These are phyloP conservation scores for Aspergillus asperescens DNA, from an alignment of 495 filamentous ascomycete genomes.

Conservation along the genomic window DNA sequence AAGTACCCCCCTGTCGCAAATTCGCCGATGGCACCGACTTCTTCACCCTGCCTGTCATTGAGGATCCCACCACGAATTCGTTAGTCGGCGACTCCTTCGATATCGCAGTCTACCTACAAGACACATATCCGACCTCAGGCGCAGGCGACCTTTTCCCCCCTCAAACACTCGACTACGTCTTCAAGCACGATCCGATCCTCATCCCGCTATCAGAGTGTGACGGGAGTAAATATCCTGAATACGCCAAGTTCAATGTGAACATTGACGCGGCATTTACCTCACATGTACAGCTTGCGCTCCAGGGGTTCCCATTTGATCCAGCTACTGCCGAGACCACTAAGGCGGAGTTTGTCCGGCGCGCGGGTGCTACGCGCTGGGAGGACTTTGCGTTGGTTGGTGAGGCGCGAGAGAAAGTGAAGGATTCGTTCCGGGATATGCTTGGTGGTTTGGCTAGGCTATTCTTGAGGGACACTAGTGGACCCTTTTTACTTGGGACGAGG, in stretches of 20 bases:
- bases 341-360: slow-evolving; percentile 43
- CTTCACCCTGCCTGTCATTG: slow-evolving; percentile 55
- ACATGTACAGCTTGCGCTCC: slow-evolving; percentile 29
- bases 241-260: slow-evolving; percentile 41
- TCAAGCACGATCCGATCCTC: slow-evolving; percentile 9
- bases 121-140: slow-evolving; percentile 39
- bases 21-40: slow-evolving; percentile 53
- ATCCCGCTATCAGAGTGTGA: slow-evolving; percentile 27
- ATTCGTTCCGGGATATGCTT: slow-evolving; percentile 35
- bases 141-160: slow-evolving; percentile 37
- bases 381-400: slow-evolving; percentile 41
- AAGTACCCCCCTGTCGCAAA: slow-evolving; percentile 43
- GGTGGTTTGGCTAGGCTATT: slow-evolving; percentile 43
- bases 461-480: slow-evolving; percentile 34
- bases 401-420: slow-evolving; percentile 31
- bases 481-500: slow-evolving; percentile 45
- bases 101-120: slow-evolving; percentile 53
- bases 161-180: slow-evolving; percentile 28
- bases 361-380: slow-evolving; percentile 42
- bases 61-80: slow-evolving; percentile 37
- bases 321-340: slow-evolving; percentile 33
- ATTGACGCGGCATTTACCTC: slow-evolving; percentile 48
- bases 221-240: slow-evolving; percentile 18
- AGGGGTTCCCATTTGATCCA: slow-evolving; percentile 42
- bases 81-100: slow-evolving; percentile 58